A percentile compares a stretch with the other conserved stretches of the same genome.
Conservation (phyloP, 1,284 basidiomycete species). For the Vanrija sp. region DNA sequence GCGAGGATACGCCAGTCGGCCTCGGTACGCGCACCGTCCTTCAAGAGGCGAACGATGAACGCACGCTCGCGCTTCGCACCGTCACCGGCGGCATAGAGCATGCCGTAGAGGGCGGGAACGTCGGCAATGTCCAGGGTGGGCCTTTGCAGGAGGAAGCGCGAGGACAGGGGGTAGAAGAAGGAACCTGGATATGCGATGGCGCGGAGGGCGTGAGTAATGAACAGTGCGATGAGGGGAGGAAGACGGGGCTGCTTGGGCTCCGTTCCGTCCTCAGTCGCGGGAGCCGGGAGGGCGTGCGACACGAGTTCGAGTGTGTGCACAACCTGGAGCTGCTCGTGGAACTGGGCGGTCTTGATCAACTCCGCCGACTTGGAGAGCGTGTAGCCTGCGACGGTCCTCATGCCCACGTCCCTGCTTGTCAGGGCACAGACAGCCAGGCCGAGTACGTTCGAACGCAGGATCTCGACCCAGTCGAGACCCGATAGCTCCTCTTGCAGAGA, state of each 20-base stretch:
- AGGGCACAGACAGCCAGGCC: constrained; percentile 70
- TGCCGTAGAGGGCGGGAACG: constrained; percentile 77
- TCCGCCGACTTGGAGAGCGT: constrained; percentile 27
- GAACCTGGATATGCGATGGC: constrained; percentile 72
- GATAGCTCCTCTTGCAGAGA: constrained; percentile 61
- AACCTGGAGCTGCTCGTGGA: constrained; percentile 78
- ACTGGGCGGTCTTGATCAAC: constrained; percentile 41
- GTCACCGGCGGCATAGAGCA: constrained; percentile 69
- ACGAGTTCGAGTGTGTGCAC: constrained; percentile 70
- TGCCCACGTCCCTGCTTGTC: constrained; percentile 61
- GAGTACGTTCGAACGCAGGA: constrained; percentile 75
- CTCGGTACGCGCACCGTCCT: constrained; percentile 67
- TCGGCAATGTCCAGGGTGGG: constrained; percentile 68
- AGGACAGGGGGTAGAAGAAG: constrained; percentile 73
- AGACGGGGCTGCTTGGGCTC: constrained; percentile 39
- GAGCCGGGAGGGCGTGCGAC: constrained; percentile 56
- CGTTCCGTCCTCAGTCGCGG: constrained; percentile 17
- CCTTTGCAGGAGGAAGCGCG: constrained; percentile 78
- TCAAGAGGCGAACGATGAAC: constrained; percentile 82
- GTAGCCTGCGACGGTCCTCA: constrained; percentile 56
- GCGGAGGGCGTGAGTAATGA: constrained; percentile 73
- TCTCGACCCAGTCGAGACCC: constrained; percentile 73
- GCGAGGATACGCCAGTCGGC: constrained; percentile 76
- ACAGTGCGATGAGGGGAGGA: constrained; percentile 71
- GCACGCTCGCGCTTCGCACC: constrained; percentile 77